phyloP scores from a whole-genome alignment of 495 filamentous ascomycete species.

The Penicillium desertorum region DNA sequence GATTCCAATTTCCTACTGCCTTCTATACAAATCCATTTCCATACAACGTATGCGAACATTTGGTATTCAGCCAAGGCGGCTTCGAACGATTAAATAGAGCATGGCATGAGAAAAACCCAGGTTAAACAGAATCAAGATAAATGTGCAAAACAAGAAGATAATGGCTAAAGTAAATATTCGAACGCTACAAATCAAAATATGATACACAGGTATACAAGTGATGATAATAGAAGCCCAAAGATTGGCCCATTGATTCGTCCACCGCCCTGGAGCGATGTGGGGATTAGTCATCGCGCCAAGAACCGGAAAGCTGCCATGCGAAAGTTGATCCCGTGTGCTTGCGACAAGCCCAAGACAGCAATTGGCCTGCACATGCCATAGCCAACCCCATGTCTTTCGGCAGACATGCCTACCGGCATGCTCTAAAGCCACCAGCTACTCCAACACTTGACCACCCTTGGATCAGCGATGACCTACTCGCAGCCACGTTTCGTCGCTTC shows the following conservation, averaged over 20 bases:
- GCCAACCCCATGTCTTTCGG: conserved; percentile 41
- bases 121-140: background rate
- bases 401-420: conserved; percentile 48
- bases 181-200: background rate
- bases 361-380: conserved; percentile 32
- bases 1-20: conserved; percentile 6
- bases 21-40: conserved; percentile 7
- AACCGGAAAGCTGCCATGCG: conserved; percentile 5
- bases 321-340: conserved; percentile 10
- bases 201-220: background rate
- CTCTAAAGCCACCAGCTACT: conserved; percentile 29
- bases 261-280: background rate
- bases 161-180: background rate
- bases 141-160: background rate
- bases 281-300: conserved; percentile 19
- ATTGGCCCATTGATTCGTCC: conserved; percentile 2
- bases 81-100: background rate
- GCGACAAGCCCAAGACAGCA: conserved; percentile 15
- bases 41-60: background rate
- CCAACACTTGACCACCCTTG: conserved; percentile 46
- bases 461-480: conserved; percentile 55
- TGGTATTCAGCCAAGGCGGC: background rate
- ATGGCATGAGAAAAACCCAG: background rate
- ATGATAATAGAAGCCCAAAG: background rate
- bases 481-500: conserved; percentile 51